Conservation (phyloP, 2,329 filamentous ascomycete species). For the Raffaelea albimanens region DNA sequence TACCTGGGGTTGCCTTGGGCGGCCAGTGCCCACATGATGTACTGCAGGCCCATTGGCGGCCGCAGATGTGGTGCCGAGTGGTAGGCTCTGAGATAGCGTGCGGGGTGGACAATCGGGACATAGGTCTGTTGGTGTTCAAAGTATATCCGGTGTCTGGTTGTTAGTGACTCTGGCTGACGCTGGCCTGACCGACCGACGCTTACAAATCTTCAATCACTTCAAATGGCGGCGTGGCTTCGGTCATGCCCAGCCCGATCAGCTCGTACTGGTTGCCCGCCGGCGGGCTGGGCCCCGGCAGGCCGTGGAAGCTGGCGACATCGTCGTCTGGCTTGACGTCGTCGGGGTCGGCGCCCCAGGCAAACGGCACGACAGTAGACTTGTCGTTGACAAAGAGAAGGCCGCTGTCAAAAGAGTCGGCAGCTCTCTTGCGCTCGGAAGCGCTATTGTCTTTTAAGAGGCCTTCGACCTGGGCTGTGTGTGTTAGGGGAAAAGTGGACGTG, state of each 20-base stretch:
- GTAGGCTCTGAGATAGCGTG: conserved; percentile 65
- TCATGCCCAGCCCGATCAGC: conserved; percentile 70
- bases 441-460: conserved; percentile 61
- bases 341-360: too few species aligned
- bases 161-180: too few species aligned
- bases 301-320: not conserved
- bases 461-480: conserved; percentile 79
- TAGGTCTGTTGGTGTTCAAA: conserved; percentile 67
- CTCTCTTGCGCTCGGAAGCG: conserved; percentile 1
- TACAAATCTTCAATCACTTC: conserved; percentile 79
- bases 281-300: not conserved
- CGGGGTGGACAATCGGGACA: conserved; percentile 68
- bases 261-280: conserved; percentile 25
- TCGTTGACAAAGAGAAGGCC: too few species aligned
- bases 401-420: not conserved
- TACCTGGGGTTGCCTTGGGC: conserved; percentile 66
- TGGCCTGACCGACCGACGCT: conserved; percentile 16
- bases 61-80: conserved; percentile 63
- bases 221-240: conserved; percentile 69
- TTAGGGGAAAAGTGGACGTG: too few species aligned
- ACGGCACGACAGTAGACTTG: too few species aligned
- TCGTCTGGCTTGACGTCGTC: not conserved
- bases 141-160: conserved; percentile 56
- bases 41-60: conserved; percentile 74
- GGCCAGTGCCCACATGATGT: conserved; percentile 80